Base-by-base conservation (phyloP, 768 basidiomycete genomes). In the Albatrellus ellisii region DNA sequence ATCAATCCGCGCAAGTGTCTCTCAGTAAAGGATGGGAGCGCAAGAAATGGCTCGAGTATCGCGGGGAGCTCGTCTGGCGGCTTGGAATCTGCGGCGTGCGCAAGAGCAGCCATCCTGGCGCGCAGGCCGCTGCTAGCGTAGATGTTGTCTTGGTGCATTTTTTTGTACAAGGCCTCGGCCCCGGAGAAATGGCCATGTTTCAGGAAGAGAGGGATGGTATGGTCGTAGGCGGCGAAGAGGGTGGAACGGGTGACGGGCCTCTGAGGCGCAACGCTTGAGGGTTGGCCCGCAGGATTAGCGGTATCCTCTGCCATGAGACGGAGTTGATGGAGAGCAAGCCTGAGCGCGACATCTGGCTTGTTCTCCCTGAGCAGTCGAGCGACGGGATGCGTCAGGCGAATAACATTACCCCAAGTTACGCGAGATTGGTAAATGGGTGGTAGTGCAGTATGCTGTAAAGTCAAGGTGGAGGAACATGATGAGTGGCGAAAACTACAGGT, bases 111-210 rank as follows among this genome's bases (percentile, higher is more conserved):
- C 50, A 75, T 62, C 38, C 62, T 63, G 6, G 67, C 62, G 38
- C 65, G 57, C 11, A 71, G 59, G 11, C 60, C 41, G 6, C 58
- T 44, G 11, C 63, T 52, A 1, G 67, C 59, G 1, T 64, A 38
- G 31, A 71, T 58, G 7, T 65, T 63, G 14, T 64, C 61, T 1
- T 56, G 51, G 15, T 53, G 46, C 66, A 77, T 69, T 14, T 62
- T 59, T 6, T 59, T 49, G 49, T 70, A 65, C 9, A 74, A 54
- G 2, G 53, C 45, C 14, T 62, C 51, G 0, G 75, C 73, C 26
- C 62, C 56, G 10, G 52, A 49, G 40, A 67, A 63, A 6, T 55
- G 43, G 1, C 59, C 59, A 28, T 62, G 49, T 14, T 63, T 54
- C 18, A 76, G 51, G 36, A 74, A 65, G 15, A 63, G 57, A 6